Conservation (phyloP, 2,329 filamentous ascomycete genomes). For the Paecilomyces niveus region DNA sequence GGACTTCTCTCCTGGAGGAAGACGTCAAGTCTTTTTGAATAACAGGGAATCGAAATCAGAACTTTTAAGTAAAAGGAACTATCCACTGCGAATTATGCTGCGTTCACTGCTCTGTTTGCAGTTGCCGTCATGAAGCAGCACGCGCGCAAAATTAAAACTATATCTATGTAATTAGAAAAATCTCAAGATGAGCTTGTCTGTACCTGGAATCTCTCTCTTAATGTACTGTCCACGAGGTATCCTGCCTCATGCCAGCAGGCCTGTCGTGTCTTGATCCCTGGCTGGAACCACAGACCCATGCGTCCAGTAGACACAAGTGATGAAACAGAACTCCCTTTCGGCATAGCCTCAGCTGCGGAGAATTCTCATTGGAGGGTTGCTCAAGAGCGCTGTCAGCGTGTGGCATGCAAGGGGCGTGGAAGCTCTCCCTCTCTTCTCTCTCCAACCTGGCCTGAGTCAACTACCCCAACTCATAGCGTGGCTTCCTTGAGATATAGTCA, state of each 20-base stretch:
- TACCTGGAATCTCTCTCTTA: neutral
- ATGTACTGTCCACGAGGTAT: neutral
- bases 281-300: neutral
- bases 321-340: neutral
- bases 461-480: neutral
- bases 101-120: neutral
- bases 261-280: neutral
- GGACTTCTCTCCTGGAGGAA: neutral
- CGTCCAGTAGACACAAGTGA: neutral
- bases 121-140: neutral
- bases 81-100: neutral
- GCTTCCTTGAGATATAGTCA: too few relatives aligned
- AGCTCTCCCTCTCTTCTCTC: neutral
- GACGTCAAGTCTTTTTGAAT: neutral
- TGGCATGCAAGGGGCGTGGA: neutral
- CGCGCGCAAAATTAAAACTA: neutral
- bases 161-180: neutral
- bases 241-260: neutral
- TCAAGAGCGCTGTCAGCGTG: neutral
- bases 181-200: neutral
- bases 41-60: neutral
- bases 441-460: neutral
- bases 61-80: neutral
- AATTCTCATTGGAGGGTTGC: neutral
- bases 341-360: neutral